These are phyloP conservation scores for Santalum album DNA, from an alignment of 164 flowering plant genomes.

Conservation along the genomic window DNA sequence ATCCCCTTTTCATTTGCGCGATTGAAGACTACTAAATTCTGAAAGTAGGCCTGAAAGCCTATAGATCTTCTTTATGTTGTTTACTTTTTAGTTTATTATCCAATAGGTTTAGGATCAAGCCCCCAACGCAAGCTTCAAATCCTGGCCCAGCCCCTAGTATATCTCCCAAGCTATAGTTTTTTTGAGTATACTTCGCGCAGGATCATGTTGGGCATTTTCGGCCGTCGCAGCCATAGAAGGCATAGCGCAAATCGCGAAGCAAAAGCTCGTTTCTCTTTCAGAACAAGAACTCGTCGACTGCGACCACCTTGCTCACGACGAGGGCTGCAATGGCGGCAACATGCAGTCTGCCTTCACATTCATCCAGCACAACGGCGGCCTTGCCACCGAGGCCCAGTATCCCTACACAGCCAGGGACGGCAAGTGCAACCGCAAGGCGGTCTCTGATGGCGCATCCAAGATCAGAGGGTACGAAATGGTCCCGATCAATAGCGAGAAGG, in stretches of 20 bases:
- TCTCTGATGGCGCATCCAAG: not conserved
- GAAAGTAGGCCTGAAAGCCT: no score
- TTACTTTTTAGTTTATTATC: no score
- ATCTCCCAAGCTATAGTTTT: no score
- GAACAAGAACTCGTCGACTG: not conserved
- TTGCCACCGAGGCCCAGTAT: not conserved
- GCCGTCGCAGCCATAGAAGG: not conserved
- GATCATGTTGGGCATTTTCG: not conserved
- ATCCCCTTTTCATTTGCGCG: no score
- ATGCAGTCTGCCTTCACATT: not conserved
- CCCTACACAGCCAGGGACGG: not conserved
- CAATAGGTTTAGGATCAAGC: no score
- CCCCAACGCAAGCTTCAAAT: no score
- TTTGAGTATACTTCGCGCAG: no score
- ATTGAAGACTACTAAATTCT: no score
- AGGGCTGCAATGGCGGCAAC: not conserved
- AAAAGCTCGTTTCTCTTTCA: not conserved
- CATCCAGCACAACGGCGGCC: not conserved
- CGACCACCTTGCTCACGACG: not conserved
- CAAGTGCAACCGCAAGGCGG: not conserved
- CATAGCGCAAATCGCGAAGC: not conserved
- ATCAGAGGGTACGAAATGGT: not conserved
- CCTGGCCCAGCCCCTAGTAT: no score
- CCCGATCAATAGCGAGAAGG: not conserved
- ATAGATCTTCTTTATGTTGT: no score